Evolutionary conservation across 2,329 filamentous ascomycete species (phyloP).

Genomic region (Kalmusia sp.): DNA sequence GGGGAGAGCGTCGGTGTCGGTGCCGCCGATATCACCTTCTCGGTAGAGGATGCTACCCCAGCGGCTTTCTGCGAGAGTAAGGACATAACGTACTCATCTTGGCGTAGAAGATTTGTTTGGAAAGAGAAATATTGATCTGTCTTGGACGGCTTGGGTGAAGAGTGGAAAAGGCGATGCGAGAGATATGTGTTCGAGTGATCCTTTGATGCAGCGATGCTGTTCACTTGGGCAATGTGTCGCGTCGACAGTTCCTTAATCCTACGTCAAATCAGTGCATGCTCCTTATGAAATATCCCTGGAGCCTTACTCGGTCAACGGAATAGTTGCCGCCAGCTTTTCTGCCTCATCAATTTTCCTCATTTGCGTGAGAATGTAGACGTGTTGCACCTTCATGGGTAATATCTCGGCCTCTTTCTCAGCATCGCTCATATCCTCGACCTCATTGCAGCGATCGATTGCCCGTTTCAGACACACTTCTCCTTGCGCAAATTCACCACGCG

Average conservation of each 20-base stretch:
- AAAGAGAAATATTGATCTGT: constrained; percentile 75
- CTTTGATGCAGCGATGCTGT: constrained; percentile 60
- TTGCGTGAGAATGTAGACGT: constrained; percentile 73
- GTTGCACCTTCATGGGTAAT: constrained; percentile 77
- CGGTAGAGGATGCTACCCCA: constrained; percentile 67
- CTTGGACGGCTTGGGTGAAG: constrained; percentile 59
- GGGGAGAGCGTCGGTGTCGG: constrained; percentile 56
- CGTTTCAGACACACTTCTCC: constrained; percentile 73
- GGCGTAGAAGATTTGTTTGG: constrained; percentile 67
- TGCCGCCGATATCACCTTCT: constrained; percentile 56
- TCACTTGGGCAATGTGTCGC: constrained; percentile 71
- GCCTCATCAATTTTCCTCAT: constrained; percentile 73
- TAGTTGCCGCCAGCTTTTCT: constrained; percentile 65
- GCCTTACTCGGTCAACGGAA: constrained; percentile 68
- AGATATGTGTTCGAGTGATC: constrained; percentile 70
- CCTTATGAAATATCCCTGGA: too few relatives aligned
- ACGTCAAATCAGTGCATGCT: constrained; percentile 8
- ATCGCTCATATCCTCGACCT: constrained; percentile 73
- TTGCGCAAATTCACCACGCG: constrained; percentile 69
- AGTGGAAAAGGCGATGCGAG: constrained; percentile 67
- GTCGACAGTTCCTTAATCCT: constrained; percentile 74
- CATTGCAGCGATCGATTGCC: constrained; percentile 74
- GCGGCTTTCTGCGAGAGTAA: constrained; percentile 72
- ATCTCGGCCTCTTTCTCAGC: constrained; percentile 79
- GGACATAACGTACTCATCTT: constrained; percentile 70